Conservation (phyloP, 768 basidiomycete species). For the Lactarius evosmus region DNA sequence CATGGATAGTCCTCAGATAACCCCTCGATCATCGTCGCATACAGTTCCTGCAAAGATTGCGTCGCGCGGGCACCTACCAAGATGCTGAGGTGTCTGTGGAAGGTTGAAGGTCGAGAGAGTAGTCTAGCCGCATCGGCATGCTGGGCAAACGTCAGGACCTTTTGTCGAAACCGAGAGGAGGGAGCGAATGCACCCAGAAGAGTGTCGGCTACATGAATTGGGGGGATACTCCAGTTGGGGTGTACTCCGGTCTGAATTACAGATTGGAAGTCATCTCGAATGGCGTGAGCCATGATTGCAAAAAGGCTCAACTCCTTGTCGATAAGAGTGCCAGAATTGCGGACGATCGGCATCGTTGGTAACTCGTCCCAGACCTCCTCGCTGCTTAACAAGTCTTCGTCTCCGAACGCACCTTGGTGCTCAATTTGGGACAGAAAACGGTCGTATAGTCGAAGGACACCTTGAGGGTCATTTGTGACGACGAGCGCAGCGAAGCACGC, state of each 20-base stretch:
- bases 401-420: constrained; percentile 8
- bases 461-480: constrained; percentile 38
- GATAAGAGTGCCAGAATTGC: constrained; percentile 2
- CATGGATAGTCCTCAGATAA: constrained; percentile 52
- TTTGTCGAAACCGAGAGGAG: constrained; percentile 40
- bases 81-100: constrained; percentile 50
- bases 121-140: constrained; percentile 52
- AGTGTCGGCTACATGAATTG: constrained; percentile 34
- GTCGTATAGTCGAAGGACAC: constrained; percentile 43
- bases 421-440: constrained; percentile 13
- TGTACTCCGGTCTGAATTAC: constrained; percentile 48
- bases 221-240: constrained; percentile 39
- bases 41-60: constrained; percentile 44
- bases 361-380: constrained; percentile 1
- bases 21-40: constrained; percentile 49
- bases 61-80: constrained; percentile 40
- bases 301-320: constrained; percentile 44
- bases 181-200: constrained; percentile 44
- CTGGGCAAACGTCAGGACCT: constrained; percentile 44
- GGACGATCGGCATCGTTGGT: constrained; percentile 2
- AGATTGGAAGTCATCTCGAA: constrained; percentile 52
- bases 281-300: constrained; percentile 59
- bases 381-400: background rate
- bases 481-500: constrained; percentile 50
- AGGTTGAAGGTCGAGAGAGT: constrained; percentile 46